Percentiles rank a stretch among this genome's conserved stretches.
These are phyloP conservation scores for Lepiota venenata DNA, from an alignment of 768 basidiomycete species.

Conservation along the genomic window DNA sequence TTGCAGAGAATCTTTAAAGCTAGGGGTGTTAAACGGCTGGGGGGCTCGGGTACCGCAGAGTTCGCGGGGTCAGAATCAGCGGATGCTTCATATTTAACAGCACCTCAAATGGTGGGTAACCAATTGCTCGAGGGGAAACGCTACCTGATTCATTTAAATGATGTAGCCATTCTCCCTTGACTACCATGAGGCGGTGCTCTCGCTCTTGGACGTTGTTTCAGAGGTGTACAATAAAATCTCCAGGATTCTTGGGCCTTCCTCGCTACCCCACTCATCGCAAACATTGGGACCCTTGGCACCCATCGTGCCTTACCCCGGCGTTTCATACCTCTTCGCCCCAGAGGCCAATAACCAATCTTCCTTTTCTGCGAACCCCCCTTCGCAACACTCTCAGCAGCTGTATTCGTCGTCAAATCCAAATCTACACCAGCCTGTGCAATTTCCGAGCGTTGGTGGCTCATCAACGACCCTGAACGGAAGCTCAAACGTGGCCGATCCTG, in stretches of 20 bases:
- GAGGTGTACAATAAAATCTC: slow-evolving; percentile 88
- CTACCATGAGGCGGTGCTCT: slow-evolving; percentile 86
- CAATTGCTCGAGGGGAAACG: not conserved
- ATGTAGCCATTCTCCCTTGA: slow-evolving; percentile 85
- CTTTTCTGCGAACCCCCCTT: slow-evolving; percentile 10
- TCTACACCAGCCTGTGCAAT: slow-evolving; percentile 25
- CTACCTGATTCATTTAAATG: slow-evolving; percentile 7
- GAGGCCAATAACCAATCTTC: slow-evolving; percentile 23
- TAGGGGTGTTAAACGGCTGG: slow-evolving; percentile 50
- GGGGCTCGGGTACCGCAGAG: slow-evolving; percentile 49
- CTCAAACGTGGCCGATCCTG: slow-evolving; percentile 13
- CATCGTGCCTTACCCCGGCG: slow-evolving; percentile 77
- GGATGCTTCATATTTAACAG: slow-evolving; percentile 68
- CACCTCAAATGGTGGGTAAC: slow-evolving; percentile 69
- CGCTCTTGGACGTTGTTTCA: slow-evolving; percentile 84
- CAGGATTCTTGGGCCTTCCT: slow-evolving; percentile 79
- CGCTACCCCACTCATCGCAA: slow-evolving; percentile 61
- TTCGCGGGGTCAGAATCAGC: slow-evolving; percentile 55
- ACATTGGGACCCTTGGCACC: slow-evolving; percentile 78
- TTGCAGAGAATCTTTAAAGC: slow-evolving; percentile 57
- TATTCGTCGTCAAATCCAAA: slow-evolving; percentile 35
- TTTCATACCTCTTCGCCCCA: slow-evolving; percentile 70
- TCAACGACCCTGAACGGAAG: slow-evolving; percentile 5
- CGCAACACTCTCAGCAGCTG: slow-evolving; percentile 24
- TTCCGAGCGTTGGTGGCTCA: slow-evolving; percentile 6